Conservation (phyloP, 1,139 yeast species). For the Pichia sp. region DNA sequence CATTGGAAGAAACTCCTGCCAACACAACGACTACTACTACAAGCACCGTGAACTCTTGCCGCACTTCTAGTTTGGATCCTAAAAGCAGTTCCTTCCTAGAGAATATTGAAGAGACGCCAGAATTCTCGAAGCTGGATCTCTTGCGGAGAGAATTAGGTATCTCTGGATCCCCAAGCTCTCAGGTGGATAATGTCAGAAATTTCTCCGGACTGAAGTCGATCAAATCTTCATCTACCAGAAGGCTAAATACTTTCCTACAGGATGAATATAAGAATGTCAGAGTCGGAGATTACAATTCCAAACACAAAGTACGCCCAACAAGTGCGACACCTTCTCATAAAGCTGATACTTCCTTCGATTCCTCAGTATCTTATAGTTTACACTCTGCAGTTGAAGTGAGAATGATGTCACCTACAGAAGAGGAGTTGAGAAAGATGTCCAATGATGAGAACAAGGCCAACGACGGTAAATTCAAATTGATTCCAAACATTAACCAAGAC, state of each 20-base stretch:
- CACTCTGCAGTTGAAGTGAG: slow-evolving; percentile 27
- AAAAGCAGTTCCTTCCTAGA: not conserved
- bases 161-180: not conserved
- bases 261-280: slow-evolving; percentile 8
- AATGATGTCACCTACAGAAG: slow-evolving; percentile 19
- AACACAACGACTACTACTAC: no score
- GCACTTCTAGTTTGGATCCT: slow-evolving; percentile 6
- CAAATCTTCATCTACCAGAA: slow-evolving; percentile 24
- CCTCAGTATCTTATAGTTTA: slow-evolving; percentile 21
- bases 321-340: slow-evolving; percentile 12
- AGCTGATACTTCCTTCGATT: slow-evolving; percentile 18
- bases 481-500: no score
- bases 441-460: no score
- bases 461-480: no score
- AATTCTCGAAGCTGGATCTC: slow-evolving; percentile 12
- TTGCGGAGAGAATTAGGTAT: slow-evolving; percentile 10
- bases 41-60: not conserved
- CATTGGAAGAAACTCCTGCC: no score
- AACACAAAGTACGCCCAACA: slow-evolving; percentile 3
- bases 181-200: not conserved
- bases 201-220: slow-evolving; percentile 13
- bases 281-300: slow-evolving; percentile 12
- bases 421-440: slow-evolving; percentile 13
- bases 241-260: slow-evolving; percentile 21
- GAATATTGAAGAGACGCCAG: not conserved